Evolutionary conservation across 2,329 filamentous ascomycete species (phyloP).

Genomic region (Pseudogymnoascus sp.): DNA sequence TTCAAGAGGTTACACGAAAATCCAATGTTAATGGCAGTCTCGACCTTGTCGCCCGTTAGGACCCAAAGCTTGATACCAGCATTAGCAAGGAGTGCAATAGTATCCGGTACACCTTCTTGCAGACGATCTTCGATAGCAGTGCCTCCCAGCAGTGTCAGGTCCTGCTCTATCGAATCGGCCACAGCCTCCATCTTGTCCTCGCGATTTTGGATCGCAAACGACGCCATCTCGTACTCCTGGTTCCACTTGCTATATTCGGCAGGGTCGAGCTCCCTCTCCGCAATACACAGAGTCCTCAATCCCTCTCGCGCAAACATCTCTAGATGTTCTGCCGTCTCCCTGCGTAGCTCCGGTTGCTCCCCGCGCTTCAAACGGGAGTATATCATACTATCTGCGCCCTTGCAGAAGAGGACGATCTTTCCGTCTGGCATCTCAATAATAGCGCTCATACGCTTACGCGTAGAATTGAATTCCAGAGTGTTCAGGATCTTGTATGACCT

Average conservation of each 20-base stretch:
- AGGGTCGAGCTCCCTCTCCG: conserved; percentile 71
- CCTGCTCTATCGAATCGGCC: conserved; percentile 82
- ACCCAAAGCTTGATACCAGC: conserved; percentile 99
- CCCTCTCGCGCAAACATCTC: conserved; percentile 96
- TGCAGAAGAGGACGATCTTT: conserved; percentile 86
- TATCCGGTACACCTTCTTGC: conserved; percentile 93
- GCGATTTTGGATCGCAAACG: conserved; percentile 72
- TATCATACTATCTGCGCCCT: conserved; percentile 94
- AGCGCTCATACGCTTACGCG: conserved; percentile 93
- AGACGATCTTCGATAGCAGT: conserved; percentile 96
- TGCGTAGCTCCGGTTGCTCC: conserved; percentile 76
- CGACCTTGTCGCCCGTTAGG: conserved; percentile 94
- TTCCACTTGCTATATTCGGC: conserved; percentile 81
- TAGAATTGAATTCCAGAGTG: conserved; percentile 95
- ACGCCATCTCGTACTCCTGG: conserved; percentile 77
- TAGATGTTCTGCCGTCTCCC: conserved; percentile 83
- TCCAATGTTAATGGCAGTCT: conserved; percentile 98
- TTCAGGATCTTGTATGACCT: conserved; percentile 81
- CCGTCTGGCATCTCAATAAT: conserved; percentile 93
- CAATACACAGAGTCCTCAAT: conserved; percentile 88
- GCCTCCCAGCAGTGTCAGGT: conserved; percentile 79
- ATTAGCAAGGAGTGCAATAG: conserved; percentile 80
- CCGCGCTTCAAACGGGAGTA: conserved; percentile 83
- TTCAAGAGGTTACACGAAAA: conserved; percentile 97
- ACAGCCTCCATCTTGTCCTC: conserved; percentile 90